phyloP scores from a whole-genome alignment of 768 basidiomycete genomes.

The Kwoniella sp. region DNA sequence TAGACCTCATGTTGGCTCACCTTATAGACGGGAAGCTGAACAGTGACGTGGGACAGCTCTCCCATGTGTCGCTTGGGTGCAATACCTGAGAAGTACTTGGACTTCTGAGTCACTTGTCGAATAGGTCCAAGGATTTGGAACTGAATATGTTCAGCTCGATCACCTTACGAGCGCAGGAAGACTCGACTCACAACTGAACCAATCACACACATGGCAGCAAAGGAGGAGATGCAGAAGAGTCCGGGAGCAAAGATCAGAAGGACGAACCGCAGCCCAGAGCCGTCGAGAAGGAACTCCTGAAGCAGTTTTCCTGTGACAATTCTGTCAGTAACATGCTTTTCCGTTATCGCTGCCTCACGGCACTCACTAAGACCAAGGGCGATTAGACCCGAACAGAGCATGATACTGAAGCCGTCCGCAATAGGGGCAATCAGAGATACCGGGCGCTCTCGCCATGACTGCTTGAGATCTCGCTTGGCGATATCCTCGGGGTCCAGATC shows the following conservation, averaged over 20 bases:
- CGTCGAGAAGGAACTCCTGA: constrained; percentile 66
- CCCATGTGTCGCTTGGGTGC: constrained; percentile 39
- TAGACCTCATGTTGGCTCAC: constrained; percentile 37
- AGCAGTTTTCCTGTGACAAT: constrained; percentile 59
- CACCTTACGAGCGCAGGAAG: background rate
- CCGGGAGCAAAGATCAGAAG: constrained; percentile 65
- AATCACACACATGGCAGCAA: constrained; percentile 33
- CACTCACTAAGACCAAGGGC: constrained; percentile 48
- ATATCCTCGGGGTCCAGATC: constrained; percentile 42
- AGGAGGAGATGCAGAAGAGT: constrained; percentile 61
- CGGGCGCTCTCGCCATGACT: constrained; percentile 35
- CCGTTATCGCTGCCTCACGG: background rate
- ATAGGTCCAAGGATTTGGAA: constrained; percentile 64
- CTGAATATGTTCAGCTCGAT: constrained; percentile 10
- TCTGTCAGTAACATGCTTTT: constrained; percentile 45
- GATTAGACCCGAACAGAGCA: constrained; percentile 33
- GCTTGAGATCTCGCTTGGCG: constrained; percentile 24
- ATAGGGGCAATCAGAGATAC: constrained; percentile 43
- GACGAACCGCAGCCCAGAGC: constrained; percentile 61
- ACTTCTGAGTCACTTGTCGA: constrained; percentile 79
- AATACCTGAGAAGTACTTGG: constrained; percentile 65
- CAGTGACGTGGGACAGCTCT: constrained; percentile 41
- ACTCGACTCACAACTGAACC: constrained; percentile 51
- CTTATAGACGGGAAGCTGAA: constrained; percentile 84
- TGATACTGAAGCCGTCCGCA: constrained; percentile 39